Evolutionary conservation across 2,329 filamentous ascomycete species (phyloP), one percentile per base, ranked within the genome.

Genomic region (Stagonosporopsis tanaceti): DNA sequence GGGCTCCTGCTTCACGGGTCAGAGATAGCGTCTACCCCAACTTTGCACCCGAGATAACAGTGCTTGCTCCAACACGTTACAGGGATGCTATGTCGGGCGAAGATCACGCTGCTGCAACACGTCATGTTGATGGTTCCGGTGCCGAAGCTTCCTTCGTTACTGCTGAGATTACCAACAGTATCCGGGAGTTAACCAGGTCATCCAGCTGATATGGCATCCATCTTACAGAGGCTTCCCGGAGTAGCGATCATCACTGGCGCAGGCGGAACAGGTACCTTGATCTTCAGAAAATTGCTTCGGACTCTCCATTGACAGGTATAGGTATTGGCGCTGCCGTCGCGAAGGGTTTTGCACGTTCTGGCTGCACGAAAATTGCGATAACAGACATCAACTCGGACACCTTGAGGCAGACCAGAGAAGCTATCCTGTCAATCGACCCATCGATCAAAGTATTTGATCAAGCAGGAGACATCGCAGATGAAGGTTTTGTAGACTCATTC

Each of bases 321-420:
- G 84, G 85, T 30, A 87, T 87, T 58, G 85, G 84, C 2, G 81
- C 80, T 2, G 83, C 84, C 1, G 80, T 84, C 2, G 81, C 71
- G 9, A 79, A 72, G 54, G 81, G 78, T 0, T 85, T 87, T 64
- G 82, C 78, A 1, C 71, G 68, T 2, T 79, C 80, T 0, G 84
- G 84, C 12, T 85, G 83, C 66, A 69, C 77, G 0, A 74, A 73
- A n/a, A 76, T 87, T 12, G 82, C 80, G 42, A 82, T 87, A 47
- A 85, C 83, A 12, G 84, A 87, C 61, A 72, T 85, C 52, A 69
- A 71, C 24, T 79, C 82, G 58, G 66, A 63, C 2, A 64, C 62
- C 1, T 75, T 81, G 0, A 71, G 83, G 6, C 64, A 77, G 3
- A 74, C 70, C 4, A 66, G 59, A 51, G 57, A 64, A 34, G 55